These are phyloP conservation scores for Centaurea solstitialis DNA, from an alignment of 129 eudicot species.

Conservation along the genomic window DNA sequence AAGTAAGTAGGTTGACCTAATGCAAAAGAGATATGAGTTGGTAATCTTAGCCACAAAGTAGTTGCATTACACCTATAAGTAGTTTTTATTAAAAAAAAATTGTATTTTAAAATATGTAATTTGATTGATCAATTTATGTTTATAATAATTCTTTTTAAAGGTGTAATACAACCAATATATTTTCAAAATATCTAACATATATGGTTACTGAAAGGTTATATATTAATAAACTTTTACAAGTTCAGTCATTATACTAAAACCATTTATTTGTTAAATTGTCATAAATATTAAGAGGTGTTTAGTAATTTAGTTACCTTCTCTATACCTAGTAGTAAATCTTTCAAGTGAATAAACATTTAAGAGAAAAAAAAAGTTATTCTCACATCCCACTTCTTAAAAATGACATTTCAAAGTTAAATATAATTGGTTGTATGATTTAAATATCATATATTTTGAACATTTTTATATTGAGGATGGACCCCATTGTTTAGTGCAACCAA, in stretches of 20 bases:
- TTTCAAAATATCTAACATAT: neutral
- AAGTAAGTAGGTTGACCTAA: slow-evolving; percentile 36
- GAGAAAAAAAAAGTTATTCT: neutral
- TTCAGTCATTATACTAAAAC: neutral
- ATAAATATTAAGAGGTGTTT: neutral
- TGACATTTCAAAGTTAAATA: neutral
- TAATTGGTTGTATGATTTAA: neutral
- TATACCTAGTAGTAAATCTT: neutral
- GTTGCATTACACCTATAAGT: slow-evolving; percentile 4
- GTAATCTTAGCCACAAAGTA: slow-evolving; percentile 3
- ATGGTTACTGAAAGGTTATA: neutral
- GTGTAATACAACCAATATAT: neutral
- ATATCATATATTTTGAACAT: neutral
- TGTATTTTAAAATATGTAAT: too few species aligned
- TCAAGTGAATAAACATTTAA: too few species aligned
- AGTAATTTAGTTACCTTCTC: neutral
- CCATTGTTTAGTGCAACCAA: slow-evolving; percentile 38
- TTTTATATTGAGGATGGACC: slow-evolving; percentile 14
- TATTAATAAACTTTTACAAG: neutral
- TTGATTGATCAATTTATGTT: too few species aligned
- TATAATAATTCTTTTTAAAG: too few species aligned
- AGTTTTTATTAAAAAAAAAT: too few species aligned
- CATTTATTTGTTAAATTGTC: neutral
- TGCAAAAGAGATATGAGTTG: slow-evolving; percentile 20
- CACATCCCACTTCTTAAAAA: neutral